phyloP scores from a whole-genome alignment of 1,284 basidiomycete species.

The Heterobasidion occidentale region DNA sequence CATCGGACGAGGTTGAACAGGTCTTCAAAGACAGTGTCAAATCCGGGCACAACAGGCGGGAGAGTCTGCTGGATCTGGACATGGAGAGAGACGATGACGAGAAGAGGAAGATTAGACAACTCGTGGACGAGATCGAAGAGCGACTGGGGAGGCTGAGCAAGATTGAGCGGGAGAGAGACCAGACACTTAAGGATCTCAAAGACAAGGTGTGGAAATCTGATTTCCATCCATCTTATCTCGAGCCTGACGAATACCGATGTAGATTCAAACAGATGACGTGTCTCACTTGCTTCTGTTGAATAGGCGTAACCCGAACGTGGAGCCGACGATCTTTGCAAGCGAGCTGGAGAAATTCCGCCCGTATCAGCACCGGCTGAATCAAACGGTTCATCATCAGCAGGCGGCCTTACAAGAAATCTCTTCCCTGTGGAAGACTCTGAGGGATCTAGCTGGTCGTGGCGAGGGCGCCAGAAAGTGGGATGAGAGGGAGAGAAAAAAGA shows the following conservation, averaged over 20 bases:
- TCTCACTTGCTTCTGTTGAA: constrained; percentile 92
- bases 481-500: constrained; percentile 70
- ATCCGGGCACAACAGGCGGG: constrained; percentile 31
- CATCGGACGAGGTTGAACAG: constrained; percentile 59
- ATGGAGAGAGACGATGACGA: constrained; percentile 66
- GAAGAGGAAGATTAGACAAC: constrained; percentile 54
- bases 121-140: constrained; percentile 75
- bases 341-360: constrained; percentile 96
- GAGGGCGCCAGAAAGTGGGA: constrained; percentile 74
- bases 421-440: constrained; percentile 62
- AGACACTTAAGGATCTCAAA: constrained; percentile 89
- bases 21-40: constrained; percentile 62
- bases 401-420: constrained; percentile 63
- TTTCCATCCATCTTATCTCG: not conserved
- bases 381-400: constrained; percentile 76
- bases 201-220: constrained; percentile 56
- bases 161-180: constrained; percentile 78
- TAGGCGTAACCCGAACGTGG: constrained; percentile 77
- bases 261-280: constrained; percentile 96
- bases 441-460: constrained; percentile 64
- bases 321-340: constrained; percentile 83
- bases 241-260: constrained; percentile 3
- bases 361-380: constrained; percentile 75
- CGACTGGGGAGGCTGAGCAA: constrained; percentile 70
- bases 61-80: constrained; percentile 65